A percentile compares a stretch with the other conserved stretches of the same genome.
Conservation (phyloP, 1,139 yeast species). For the Magnusiomyces magnusii region DNA sequence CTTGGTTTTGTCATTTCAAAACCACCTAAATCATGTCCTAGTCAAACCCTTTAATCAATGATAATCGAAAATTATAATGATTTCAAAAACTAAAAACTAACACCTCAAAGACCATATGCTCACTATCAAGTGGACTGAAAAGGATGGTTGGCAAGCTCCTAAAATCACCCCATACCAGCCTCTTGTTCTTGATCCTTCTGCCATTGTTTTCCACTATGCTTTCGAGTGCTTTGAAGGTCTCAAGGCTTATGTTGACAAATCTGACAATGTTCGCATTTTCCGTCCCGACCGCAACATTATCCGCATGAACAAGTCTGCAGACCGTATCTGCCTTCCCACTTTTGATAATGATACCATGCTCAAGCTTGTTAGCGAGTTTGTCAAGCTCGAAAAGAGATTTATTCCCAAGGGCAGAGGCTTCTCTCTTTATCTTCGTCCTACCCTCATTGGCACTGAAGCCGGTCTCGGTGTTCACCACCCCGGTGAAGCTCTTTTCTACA, state of each 20-base stretch:
- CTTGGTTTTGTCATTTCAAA: no score
- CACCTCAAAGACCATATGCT: slow-evolving; percentile 60
- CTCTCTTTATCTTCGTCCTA: slow-evolving; percentile 89
- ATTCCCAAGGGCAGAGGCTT: slow-evolving; percentile 82
- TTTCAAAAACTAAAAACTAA: neutral
- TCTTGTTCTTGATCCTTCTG: slow-evolving; percentile 71
- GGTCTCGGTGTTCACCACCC: slow-evolving; percentile 82
- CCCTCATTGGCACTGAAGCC: slow-evolving; percentile 85
- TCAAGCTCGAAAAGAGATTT: slow-evolving; percentile 62
- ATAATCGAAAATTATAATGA: neutral
- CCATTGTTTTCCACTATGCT: slow-evolving; percentile 88
- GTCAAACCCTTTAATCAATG: neutral
- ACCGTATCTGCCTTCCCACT: slow-evolving; percentile 76
- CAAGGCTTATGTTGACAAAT: slow-evolving; percentile 71
- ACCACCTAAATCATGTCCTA: neutral
- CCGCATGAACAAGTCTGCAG: slow-evolving; percentile 83
- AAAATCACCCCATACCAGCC: slow-evolving; percentile 78
- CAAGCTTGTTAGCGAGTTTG: slow-evolving; percentile 66
- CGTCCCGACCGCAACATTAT: slow-evolving; percentile 88
- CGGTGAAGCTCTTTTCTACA: slow-evolving; percentile 67
- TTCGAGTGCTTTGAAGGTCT: slow-evolving; percentile 95
- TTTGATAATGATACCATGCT: slow-evolving; percentile 73
- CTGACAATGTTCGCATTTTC: slow-evolving; percentile 67
- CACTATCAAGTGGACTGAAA: slow-evolving; percentile 72
- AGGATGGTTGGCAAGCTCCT: slow-evolving; percentile 80